Conservation (phyloP, 192 early-diverging fungal species). For the Coemansia sp. region DNA sequence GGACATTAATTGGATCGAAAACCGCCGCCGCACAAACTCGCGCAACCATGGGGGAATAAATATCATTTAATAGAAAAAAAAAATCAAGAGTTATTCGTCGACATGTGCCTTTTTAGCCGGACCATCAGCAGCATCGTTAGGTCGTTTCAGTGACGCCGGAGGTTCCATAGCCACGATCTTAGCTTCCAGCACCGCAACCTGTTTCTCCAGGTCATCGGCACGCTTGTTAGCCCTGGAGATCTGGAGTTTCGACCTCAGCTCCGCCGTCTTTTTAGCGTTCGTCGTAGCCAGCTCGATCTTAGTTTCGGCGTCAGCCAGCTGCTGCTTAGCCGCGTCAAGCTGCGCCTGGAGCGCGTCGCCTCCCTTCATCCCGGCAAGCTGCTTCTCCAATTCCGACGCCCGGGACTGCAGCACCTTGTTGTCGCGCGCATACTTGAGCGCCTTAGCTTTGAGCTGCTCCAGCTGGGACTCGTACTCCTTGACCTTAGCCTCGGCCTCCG, state of each 20-base stretch:
- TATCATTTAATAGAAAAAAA: neutral
- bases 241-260: constrained; percentile 56
- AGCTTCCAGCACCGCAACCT: constrained; percentile 30
- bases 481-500: constrained; percentile 42
- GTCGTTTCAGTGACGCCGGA: constrained; percentile 30
- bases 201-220: constrained; percentile 46
- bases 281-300: constrained; percentile 46
- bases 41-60: neutral
- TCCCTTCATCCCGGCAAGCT: constrained; percentile 15
- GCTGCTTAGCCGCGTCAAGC: constrained; percentile 39
- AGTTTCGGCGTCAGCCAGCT: constrained; percentile 43
- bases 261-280: constrained; percentile 39
- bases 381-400: constrained; percentile 32
- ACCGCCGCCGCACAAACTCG: neutral
- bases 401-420: constrained; percentile 45
- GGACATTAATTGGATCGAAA: neutral
- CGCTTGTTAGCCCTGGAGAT: constrained; percentile 53
- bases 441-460: constrained; percentile 45
- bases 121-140: constrained; percentile 26
- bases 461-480: constrained; percentile 35
- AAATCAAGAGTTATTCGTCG: constrained; percentile 1
- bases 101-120: constrained; percentile 50
- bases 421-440: constrained; percentile 39
- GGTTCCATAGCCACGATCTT: constrained; percentile 19
- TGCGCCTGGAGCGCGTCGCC: constrained; percentile 23